Percentiles rank a stretch among this genome's conserved stretches.
phyloP scores from a whole-genome alignment of 192 early-diverging fungal species.

The Podila verticillata region DNA sequence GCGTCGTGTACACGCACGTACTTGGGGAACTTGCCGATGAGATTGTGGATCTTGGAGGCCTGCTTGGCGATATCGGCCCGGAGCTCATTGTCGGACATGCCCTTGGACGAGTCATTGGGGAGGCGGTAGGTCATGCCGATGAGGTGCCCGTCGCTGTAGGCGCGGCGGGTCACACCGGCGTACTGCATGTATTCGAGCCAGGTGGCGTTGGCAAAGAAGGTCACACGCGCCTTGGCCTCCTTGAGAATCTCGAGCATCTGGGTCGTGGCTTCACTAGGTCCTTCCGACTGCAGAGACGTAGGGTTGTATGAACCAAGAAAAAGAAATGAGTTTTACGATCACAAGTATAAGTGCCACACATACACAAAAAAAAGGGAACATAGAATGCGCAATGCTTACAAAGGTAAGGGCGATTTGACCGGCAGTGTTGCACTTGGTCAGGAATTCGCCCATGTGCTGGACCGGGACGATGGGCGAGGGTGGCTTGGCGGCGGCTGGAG shows the following conservation, averaged over 20 bases:
- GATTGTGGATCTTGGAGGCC: slow-evolving; percentile 52
- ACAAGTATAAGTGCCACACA: too few relatives aligned
- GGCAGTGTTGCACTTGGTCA: slow-evolving; percentile 57
- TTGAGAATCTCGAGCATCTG: slow-evolving; percentile 62
- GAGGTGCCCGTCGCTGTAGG: slow-evolving; percentile 63
- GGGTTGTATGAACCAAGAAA: too few relatives aligned
- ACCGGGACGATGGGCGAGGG: slow-evolving; percentile 30
- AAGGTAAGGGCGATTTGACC: slow-evolving; percentile 60
- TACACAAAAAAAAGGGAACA: background rate
- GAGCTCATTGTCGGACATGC: slow-evolving; percentile 55
- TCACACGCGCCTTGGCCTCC: slow-evolving; percentile 57
- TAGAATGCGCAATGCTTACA: slow-evolving; percentile 25
- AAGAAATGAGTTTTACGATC: too few relatives aligned
- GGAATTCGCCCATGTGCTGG: slow-evolving; percentile 47
- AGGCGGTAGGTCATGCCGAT: slow-evolving; percentile 66
- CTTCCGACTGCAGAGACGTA: slow-evolving; percentile 48
- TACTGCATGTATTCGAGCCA: slow-evolving; percentile 66
- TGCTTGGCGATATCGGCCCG: slow-evolving; percentile 55
- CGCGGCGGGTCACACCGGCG: slow-evolving; percentile 59
- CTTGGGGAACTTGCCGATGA: slow-evolving; percentile 61
- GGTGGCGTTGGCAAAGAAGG: slow-evolving; percentile 62
- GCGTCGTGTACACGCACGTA: slow-evolving; percentile 60
- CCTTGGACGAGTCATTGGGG: slow-evolving; percentile 55
- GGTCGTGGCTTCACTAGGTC: slow-evolving; percentile 64
- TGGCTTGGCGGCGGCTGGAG: slow-evolving; percentile 16